Conservation (phyloP, 352 stramenopile genomes). For the Phytophthora gonapodyides region DNA sequence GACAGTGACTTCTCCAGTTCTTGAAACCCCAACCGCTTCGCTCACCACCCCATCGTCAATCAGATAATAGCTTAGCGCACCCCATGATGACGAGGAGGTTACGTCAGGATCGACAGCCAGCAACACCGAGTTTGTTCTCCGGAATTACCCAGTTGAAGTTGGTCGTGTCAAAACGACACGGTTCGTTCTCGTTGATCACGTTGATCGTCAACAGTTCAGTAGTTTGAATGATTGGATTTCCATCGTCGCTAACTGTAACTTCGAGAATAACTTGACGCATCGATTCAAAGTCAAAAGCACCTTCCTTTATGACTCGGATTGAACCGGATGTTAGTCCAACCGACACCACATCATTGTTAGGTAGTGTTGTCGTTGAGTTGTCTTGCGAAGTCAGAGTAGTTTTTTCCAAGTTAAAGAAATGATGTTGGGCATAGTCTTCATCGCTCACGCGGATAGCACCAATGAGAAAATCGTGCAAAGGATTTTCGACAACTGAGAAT, state of each 20-base stretch:
- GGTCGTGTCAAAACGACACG: conserved; percentile 12
- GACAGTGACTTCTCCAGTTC: conserved; percentile 16
- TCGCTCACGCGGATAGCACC: conserved; percentile 17
- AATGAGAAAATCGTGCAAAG: not conserved
- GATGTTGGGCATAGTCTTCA: conserved; percentile 27
- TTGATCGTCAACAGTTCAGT: conserved; percentile 12
- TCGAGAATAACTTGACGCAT: conserved; percentile 12
- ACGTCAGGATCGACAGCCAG: conserved; percentile 25
- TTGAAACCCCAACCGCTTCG: conserved; percentile 4
- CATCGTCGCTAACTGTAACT: conserved; percentile 25
- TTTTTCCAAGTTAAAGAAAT: conserved; percentile 22
- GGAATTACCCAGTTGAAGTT: not conserved
- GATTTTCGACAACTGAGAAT: conserved; percentile 24
- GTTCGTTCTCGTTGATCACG: conserved; percentile 24
- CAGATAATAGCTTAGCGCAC: conserved; percentile 24
- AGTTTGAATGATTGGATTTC: conserved; percentile 20
- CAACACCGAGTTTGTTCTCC: conserved; percentile 26
- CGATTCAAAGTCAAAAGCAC: conserved; percentile 25
- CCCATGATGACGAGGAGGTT: conserved; percentile 20
- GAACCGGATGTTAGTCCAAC: conserved; percentile 12
- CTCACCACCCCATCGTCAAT: not conserved
- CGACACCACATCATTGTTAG: conserved; percentile 19
- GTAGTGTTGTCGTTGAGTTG: conserved; percentile 7
- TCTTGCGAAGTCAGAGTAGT: conserved; percentile 20
- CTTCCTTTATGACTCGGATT: conserved; percentile 24